Evolutionary conservation across 2,329 filamentous ascomycete genomes (phyloP), one percentile per base, ranked within the genome.

Genomic region (Colletotrichum theobromicola): DNA sequence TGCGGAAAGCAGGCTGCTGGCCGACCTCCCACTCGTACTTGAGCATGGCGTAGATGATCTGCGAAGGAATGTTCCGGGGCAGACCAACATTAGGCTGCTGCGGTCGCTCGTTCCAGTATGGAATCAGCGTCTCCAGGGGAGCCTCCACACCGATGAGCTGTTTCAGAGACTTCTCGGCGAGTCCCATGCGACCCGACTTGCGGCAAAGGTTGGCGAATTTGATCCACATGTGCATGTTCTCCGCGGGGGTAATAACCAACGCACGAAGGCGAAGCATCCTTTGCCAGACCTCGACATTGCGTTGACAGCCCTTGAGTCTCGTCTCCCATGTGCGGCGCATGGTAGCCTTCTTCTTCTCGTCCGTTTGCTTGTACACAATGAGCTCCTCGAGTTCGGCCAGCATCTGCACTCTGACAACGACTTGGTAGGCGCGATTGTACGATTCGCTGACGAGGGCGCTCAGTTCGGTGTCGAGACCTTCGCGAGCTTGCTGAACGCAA

Each of bases 151-250:
- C 94, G 70, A 98, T 93, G n/a, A 99, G 88, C 75, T 95, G 95
- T 82, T 97, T 96, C 67, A 99, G 87, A 13, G 96, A 97, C 85
- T 98, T 97, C 85, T 99, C 97, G 1, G 97, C 97, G 63, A 99
- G 90, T 12, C 97, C 96, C 89, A 96, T 96, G 34, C 97, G 94
- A 72, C 95, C 94, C 58, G 96, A 98, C 84, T 99, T 99, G 80
- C 97, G 94, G 84, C 97, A 99, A 7, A 99, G 91, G 80, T 98
- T 99, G 80, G 97, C 95, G 82, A 98, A 99, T 83, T 99, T 99
- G 87, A 99, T 98, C 93, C 96, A 98, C 95, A 99, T 99, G 80
- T 98, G 94, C 88, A 98, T 95, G 80, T 98, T 98, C 82, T 99
- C 96, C 37, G 92, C 92, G 0, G 97, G 96, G 1, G 93, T 93